These are phyloP conservation scores for Xylaria sp. DNA, from an alignment of 2,329 filamentous ascomycete species.

Conservation along the genomic window DNA sequence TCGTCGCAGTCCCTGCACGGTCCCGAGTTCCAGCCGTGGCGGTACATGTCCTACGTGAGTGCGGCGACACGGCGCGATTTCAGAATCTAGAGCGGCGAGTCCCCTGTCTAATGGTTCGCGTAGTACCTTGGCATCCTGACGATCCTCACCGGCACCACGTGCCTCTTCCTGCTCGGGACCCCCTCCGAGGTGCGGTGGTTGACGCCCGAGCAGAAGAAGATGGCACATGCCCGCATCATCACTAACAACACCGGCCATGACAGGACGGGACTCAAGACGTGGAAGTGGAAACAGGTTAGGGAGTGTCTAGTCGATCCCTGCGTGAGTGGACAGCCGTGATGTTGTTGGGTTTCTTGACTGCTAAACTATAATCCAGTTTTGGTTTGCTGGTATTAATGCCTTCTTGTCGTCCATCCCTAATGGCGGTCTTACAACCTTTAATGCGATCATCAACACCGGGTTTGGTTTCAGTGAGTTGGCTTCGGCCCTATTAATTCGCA, in stretches of 20 bases:
- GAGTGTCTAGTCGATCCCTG: slow-evolving; percentile 53
- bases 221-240: slow-evolving; percentile 53
- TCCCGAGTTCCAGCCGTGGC: slow-evolving; percentile 51
- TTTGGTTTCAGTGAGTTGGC: slow-evolving; percentile 52
- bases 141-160: slow-evolving; percentile 49
- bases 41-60: slow-evolving; percentile 54
- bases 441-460: slow-evolving; percentile 50
- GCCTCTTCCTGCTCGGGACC: slow-evolving; percentile 52
- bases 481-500: neutral
- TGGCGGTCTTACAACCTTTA: slow-evolving; percentile 52
- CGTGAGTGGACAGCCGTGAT: slow-evolving; percentile 34
- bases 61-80: slow-evolving; percentile 11
- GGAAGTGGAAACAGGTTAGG: slow-evolving; percentile 53
- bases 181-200: slow-evolving; percentile 55
- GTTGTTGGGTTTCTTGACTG: neutral
- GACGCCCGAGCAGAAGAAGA: slow-evolving; percentile 51
- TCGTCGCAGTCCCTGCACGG: slow-evolving; percentile 44
- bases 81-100: neutral
- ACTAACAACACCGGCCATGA: slow-evolving; percentile 54
- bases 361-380: slow-evolving; percentile 46
- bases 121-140: slow-evolving; percentile 53
- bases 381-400: slow-evolving; percentile 53
- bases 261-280: slow-evolving; percentile 52
- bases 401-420: slow-evolving; percentile 53
- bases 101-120: slow-evolving; percentile 1